phyloP scores from a whole-genome alignment of 192 early-diverging fungal species.

The Entomortierella parvispora region DNA sequence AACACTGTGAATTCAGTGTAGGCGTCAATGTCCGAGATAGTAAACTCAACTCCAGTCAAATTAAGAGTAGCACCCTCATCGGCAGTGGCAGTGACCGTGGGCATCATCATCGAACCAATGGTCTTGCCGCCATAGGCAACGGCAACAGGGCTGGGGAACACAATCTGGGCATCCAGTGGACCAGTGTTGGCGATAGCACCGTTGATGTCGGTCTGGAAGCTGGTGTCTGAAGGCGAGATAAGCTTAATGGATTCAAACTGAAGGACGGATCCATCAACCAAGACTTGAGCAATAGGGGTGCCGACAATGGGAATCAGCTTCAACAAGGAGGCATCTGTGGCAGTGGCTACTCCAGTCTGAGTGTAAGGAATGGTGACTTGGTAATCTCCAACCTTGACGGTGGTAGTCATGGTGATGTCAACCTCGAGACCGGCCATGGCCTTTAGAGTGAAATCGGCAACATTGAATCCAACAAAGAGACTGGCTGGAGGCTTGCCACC shows the following conservation, averaged over 20 bases:
- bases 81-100: conserved; percentile 39
- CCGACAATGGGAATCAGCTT: conserved; percentile 56
- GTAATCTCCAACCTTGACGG: conserved; percentile 54
- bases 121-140: conserved; percentile 45
- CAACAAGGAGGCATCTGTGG: conserved; percentile 43
- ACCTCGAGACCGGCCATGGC: conserved; percentile 48
- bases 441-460: conserved; percentile 34
- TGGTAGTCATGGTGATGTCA: conserved; percentile 46
- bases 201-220: conserved; percentile 47
- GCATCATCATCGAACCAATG: conserved; percentile 53
- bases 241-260: conserved; percentile 46
- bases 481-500: conserved; percentile 11
- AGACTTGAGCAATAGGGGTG: conserved; percentile 55
- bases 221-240: conserved; percentile 40
- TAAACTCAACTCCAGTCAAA: conserved; percentile 34
- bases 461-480: conserved; percentile 48
- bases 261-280: conserved; percentile 44
- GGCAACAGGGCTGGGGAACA: conserved; percentile 52
- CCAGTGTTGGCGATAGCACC: conserved; percentile 60
- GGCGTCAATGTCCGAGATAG: conserved; percentile 24
- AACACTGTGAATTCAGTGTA: conserved; percentile 55
- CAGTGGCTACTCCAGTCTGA: conserved; percentile 48
- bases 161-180: conserved; percentile 58
- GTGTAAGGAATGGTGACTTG: conserved; percentile 23
- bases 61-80: conserved; percentile 54